Evolutionary conservation across 257 asterid species (phyloP), one percentile per base, ranked within the genome.

Genomic region (Primulina eburnea): DNA sequence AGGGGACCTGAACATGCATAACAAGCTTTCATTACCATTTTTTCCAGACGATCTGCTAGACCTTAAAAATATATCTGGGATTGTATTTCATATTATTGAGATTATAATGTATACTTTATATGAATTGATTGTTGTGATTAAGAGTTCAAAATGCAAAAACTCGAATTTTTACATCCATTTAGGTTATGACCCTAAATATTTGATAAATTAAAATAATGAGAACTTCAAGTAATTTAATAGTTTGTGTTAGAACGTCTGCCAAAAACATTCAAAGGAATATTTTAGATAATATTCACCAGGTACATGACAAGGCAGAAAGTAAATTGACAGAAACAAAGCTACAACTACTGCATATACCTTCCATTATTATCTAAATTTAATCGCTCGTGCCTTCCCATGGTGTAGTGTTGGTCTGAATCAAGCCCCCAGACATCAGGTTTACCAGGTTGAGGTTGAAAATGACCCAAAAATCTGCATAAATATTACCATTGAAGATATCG

Each of bases 371-470:
- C 83, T 61, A 64, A 68, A 68, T 73, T 74, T 72, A 82, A 71
- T 74, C 81, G 79, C 53, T 81, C 86, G 71, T 80, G 78, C 75
- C 77, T 73, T 64, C 82, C 82, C 16, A 72, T 60, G 62, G 71
- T 73, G 77, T 77, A 76, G 62, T 65, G 76, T 82, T 85, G 88
- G 61, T 81, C 83, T 29, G 82, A 33, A 75, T 82, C 80, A 71
- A 89, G 82, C 81, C 82, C 94, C 95, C 90, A 86, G 55, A 84
- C 75, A 72, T 83, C 89, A 70, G 90, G 85, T 80, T 88, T 82
- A 62, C 89, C 88, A 24, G 79, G 77, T 75, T 80, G 83, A 63
- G 95, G 95, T 74, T 86, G 90, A 74, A 87, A 87, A 80, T 87
- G 67, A 24, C 96, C 96, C 83, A 89, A 81, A 79, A 89, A 89